phyloP scores from a whole-genome alignment of 2,329 filamentous ascomycete genomes.

The Aspergillus proliferans region DNA sequence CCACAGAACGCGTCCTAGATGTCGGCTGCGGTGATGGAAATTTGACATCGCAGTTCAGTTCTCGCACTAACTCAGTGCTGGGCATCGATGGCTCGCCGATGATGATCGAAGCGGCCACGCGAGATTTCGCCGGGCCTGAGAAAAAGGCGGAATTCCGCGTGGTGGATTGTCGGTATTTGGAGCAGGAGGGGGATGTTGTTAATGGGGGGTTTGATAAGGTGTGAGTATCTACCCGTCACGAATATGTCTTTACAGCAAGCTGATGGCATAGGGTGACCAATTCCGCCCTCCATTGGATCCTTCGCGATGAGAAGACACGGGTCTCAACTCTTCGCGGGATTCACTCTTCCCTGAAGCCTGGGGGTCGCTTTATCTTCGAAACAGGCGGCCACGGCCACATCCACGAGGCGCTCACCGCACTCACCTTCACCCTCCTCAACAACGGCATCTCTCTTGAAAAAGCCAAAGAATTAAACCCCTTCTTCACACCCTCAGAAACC shows the following conservation, averaged over 20 bases:
- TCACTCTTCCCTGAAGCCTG: conserved; percentile 5
- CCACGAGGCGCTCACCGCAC: conserved; percentile 3
- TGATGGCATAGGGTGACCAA: conserved; percentile 1
- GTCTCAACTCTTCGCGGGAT: conserved; percentile 2
- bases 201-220: not conserved
- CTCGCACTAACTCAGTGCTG: not conserved
- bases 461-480: not conserved
- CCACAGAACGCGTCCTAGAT: conserved; percentile 5
- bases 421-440: conserved; percentile 5
- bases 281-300: conserved; percentile 7
- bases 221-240: not conserved
- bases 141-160: conserved; percentile 1
- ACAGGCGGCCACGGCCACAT: conserved; percentile 6
- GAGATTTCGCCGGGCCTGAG: conserved; percentile 1
- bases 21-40: conserved; percentile 8
- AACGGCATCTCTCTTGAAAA: conserved; percentile 4
- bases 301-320: conserved; percentile 2
- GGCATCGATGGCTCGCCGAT: conserved; percentile 4
- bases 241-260: too few relatives aligned
- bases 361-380: conserved; percentile 5
- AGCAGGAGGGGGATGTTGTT: not conserved
- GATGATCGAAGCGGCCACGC: conserved; percentile 6
- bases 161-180: not conserved
- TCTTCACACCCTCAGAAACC: not conserved
- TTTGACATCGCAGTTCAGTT: conserved; percentile 1